Evolutionary conservation across 345 rosid genomes (phyloP).

Genomic region (Gossypium raimondii): DNA sequence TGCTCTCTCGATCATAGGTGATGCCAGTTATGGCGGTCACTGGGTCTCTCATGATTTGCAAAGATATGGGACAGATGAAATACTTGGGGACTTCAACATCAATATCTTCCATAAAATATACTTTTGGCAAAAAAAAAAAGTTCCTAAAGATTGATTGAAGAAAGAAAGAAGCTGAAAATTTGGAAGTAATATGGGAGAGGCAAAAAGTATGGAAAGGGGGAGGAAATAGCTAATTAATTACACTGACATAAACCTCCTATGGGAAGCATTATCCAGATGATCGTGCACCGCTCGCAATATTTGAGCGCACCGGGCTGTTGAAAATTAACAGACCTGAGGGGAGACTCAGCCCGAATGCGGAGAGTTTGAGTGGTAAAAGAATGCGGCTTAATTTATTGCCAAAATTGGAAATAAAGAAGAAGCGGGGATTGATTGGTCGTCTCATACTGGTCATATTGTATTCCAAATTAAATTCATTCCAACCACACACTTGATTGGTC

Average conservation of each 20-base stretch:
- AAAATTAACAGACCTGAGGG: too few relatives aligned
- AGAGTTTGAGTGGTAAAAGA: slow-evolving; percentile 23
- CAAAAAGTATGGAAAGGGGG: not conserved
- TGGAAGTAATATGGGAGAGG: not conserved
- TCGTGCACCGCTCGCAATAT: too few relatives aligned
- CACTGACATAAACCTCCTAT: too few relatives aligned
- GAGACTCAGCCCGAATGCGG: too few relatives aligned
- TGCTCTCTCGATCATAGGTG: slow-evolving; percentile 78
- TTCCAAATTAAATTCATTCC: slow-evolving; percentile 3
- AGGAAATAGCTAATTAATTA: not conserved
- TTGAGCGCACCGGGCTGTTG: too few relatives aligned
- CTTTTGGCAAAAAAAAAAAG: not conserved
- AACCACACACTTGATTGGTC: not conserved
- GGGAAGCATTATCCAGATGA: too few relatives aligned
- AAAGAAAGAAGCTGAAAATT: not conserved
- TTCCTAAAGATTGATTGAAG: not conserved
- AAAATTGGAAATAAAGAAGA: not conserved
- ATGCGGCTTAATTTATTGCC: slow-evolving; percentile 24
- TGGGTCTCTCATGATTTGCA: slow-evolving; percentile 84
- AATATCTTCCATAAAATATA: slow-evolving; percentile 33
- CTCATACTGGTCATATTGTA: slow-evolving; percentile 15
- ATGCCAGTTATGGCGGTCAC: slow-evolving; percentile 72
- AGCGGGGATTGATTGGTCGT: slow-evolving; percentile 10
- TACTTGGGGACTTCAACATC: slow-evolving; percentile 62
- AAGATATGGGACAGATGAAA: slow-evolving; percentile 75